Conservation (phyloP, 345 rosid species). For the Pistacia integerrima region DNA sequence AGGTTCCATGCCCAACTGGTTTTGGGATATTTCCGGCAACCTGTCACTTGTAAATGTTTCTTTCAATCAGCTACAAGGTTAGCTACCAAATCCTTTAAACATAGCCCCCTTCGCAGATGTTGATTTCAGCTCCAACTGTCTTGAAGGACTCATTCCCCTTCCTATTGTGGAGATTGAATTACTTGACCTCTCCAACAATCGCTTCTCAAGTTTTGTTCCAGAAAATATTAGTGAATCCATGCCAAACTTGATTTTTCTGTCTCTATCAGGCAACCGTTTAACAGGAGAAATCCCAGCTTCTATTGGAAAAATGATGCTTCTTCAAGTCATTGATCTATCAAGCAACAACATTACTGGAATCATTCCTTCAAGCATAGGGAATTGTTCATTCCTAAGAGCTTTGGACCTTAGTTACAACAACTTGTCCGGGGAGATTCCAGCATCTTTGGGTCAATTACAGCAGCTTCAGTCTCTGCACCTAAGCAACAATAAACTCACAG, state of each 20-base stretch:
- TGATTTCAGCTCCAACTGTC: constrained; percentile 37
- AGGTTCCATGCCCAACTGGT: constrained; percentile 44
- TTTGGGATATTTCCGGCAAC: constrained; percentile 46
- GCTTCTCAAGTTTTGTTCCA: constrained; percentile 32
- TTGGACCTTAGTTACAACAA: constrained; percentile 35
- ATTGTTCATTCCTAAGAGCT: constrained; percentile 27
- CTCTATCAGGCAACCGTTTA: constrained; percentile 33
- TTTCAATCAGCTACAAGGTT: constrained; percentile 31
- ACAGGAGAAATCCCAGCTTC: constrained; percentile 24
- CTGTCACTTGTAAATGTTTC: constrained; percentile 36
- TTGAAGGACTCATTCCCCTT: constrained; percentile 31
- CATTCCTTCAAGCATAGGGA: constrained; percentile 34
- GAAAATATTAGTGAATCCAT: constrained; percentile 21
- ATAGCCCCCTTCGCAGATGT: constrained; percentile 27
- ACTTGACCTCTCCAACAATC: constrained; percentile 39
- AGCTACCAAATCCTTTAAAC: constrained; percentile 26
- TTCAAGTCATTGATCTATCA: constrained; percentile 38
- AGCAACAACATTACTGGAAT: constrained; percentile 34
- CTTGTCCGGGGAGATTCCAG: constrained; percentile 35
- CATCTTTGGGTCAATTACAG: constrained; percentile 29
- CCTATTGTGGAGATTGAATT: constrained; percentile 22
- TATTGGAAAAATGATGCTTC: no score
- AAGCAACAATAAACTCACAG: constrained; percentile 33
- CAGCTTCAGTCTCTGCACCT: constrained; percentile 33
- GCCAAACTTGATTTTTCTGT: constrained; percentile 29